Evolutionary conservation across 192 early-diverging fungal species (phyloP), one percentile per base, ranked within the genome.

Genomic region (Coemansia sp.): DNA sequence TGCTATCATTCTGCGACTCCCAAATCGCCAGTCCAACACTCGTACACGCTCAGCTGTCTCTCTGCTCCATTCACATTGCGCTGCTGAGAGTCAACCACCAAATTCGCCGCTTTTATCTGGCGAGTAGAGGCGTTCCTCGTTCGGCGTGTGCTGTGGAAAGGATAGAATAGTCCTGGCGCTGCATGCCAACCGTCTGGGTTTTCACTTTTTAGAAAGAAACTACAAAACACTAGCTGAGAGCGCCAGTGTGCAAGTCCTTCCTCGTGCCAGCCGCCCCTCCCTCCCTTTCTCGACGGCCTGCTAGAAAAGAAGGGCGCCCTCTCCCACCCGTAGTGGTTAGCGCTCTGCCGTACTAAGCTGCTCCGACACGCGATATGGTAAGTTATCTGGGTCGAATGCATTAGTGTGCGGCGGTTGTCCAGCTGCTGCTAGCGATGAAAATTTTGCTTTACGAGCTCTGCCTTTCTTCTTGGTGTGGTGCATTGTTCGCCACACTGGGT

Each of bases 351-450:
- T 38, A 39, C 34, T 61, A 41, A 61, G 43, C 43, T 45, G 18
- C 43, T 45, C 18, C 20, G 18, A 41, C 59, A 62, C 16, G 42
- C 61, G 42, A 62, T 55, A 55, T 55, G 52, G 52, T 55, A 55
- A 55, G 52, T n/a, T 55, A 55, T 33, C 52, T 7, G 28, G 26
- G 52, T 33, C 10, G 11, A 11, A 13, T 11, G 48, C 48, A 55
- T 34, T 16, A 31, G 48, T 26, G 12, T 3, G 12, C 33, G 25
- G 26, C n/a, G 33, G 47, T 62, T 47, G 0, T 21, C 25, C 10
- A n/a, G 41, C n/a, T 52, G 48, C 21, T 52, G 48, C 25, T 23
- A 3, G 52, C 26, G 20, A 31, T 26, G 31, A 31, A 33, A 52
- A 52, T 0, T 33, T 33, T 55, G 52, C 28, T 8, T 31, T 13